phyloP scores from a whole-genome alignment of 106 monocot species.

The Apostasia ramifera region DNA sequence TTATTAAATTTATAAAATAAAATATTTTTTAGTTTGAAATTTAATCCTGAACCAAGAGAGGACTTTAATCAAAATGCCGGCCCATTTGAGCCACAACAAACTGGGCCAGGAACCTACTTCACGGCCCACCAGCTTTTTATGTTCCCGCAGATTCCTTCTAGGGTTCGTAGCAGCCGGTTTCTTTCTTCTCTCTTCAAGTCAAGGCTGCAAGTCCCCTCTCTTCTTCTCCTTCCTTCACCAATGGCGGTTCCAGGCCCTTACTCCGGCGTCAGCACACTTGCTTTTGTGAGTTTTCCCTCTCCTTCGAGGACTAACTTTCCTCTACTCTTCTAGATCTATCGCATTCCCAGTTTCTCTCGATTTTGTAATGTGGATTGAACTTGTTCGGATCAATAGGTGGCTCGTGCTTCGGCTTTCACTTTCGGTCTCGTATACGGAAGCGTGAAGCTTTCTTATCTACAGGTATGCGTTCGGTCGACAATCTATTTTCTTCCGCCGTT shows the following conservation, averaged over 20 bases:
- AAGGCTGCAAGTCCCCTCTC: slow-evolving; percentile 6
- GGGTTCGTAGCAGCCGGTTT: slow-evolving; percentile 3
- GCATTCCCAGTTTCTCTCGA: not conserved
- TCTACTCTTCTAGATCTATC: not conserved
- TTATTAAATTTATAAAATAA: no score
- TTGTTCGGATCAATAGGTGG: slow-evolving; percentile 23
- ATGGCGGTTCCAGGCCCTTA: slow-evolving; percentile 63
- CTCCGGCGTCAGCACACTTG: slow-evolving; percentile 58
- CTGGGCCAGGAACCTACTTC: no score
- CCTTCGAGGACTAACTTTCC: not conserved
- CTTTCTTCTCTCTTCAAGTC: not conserved
- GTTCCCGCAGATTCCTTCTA: not conserved
- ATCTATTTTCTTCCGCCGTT: no score
- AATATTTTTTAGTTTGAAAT: no score
- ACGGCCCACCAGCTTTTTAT: no score
- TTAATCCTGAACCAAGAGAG: no score
- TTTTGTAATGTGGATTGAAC: not conserved
- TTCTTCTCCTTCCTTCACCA: not conserved
- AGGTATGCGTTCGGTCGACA: slow-evolving; percentile 18
- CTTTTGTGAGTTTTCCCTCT: slow-evolving; percentile 24
- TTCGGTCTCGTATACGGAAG: slow-evolving; percentile 49
- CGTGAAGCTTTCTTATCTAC: slow-evolving; percentile 55
- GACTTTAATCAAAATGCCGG: no score
- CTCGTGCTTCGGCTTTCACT: slow-evolving; percentile 49
- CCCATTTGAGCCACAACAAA: no score